Conservation (phyloP, 768 basidiomycete genomes). For the Harrya chromipes region DNA sequence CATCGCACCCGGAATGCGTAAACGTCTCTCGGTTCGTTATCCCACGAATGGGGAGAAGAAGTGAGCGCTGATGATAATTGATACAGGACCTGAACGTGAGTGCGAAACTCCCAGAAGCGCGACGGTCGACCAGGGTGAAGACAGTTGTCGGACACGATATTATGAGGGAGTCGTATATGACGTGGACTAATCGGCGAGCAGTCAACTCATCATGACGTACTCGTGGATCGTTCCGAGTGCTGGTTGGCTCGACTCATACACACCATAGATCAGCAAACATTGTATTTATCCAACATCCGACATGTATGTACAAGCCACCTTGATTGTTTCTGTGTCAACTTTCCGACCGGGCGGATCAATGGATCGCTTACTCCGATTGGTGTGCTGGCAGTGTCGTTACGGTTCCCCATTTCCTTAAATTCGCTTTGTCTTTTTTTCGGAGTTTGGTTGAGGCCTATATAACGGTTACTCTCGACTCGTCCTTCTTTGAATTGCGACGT, state of each 20-base stretch:
- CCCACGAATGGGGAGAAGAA: neutral
- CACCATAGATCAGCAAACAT: conserved; percentile 17
- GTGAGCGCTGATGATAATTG: conserved; percentile 7
- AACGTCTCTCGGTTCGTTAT: conserved; percentile 65
- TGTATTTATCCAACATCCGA: conserved; percentile 19
- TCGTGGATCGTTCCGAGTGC: conserved; percentile 5
- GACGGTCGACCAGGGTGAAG: conserved; percentile 73
- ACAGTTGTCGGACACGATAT: conserved; percentile 57
- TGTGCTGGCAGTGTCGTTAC: too few relatives aligned
- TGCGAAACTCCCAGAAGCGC: conserved; percentile 73
- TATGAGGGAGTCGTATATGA: conserved; percentile 80
- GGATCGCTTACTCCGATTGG: conserved; percentile 6
- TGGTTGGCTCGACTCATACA: conserved; percentile 7
- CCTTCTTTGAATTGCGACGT: neutral
- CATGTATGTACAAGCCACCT: conserved; percentile 12
- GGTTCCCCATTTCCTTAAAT: too few relatives aligned
- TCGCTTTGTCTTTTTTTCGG: neutral
- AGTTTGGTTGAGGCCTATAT: conserved; percentile 1
- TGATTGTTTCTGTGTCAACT: neutral
- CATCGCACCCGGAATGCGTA: conserved; percentile 74
- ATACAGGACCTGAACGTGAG: conserved; percentile 64
- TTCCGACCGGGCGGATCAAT: conserved; percentile 11
- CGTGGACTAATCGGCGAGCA: conserved; percentile 82
- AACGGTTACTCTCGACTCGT: neutral
- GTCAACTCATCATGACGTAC: conserved; percentile 33